Evolutionary conservation across 305 asterid species (phyloP), one percentile per base, ranked within the genome.

Genomic region (Fraxinus platypoda): DNA sequence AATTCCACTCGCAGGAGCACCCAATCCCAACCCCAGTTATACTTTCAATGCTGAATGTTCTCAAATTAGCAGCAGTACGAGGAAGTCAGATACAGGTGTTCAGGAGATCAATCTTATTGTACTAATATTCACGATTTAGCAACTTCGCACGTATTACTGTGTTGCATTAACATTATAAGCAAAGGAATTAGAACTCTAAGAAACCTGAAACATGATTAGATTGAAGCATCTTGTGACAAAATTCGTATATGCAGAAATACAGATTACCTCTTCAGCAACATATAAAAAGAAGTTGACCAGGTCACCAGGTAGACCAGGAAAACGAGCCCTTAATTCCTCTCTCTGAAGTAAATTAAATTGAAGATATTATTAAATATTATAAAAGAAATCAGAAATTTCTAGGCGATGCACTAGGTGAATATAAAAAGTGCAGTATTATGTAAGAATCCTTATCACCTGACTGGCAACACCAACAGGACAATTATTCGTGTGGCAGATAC

Each of bases 391-490:
- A 17, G 46, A 15, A 68, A 75, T 28, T n/a, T 46, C 30, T 7
- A 25, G 30, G 46, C 15, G 34, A 57, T 70, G 6, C 43, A 19
- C 17, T 35, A 75, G 62, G 66, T 23, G 21, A 2, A 37, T 21
- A 76, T 19, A 35, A 35, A 25, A 59, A 76, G 35, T 28, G 75
- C 31, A 41, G 46, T 12, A 23, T 17, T 38, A n/a, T 59, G 41
- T 17, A 33, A 30, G 30, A 81, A 80, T 77, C 15, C 54, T 72
- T 21, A 11, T 86, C 78, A 96, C 99, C 98, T 96, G 99, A 81
- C 99, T 96, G 84, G 99, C 99, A 81, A 96, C 99, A 81, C 99
- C 99, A 83, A 96, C 99, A 31, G 99, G 99, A 83, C 99, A 96
- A 87, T 96, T 96, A 75, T 96, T 96, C 37, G 99, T 96, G 92